Evolutionary conservation across 371 early-diverging fungal species (phyloP), one percentile per base, ranked within the genome.

Genomic region (Hamiltosporidium tvaerminnensis): DNA sequence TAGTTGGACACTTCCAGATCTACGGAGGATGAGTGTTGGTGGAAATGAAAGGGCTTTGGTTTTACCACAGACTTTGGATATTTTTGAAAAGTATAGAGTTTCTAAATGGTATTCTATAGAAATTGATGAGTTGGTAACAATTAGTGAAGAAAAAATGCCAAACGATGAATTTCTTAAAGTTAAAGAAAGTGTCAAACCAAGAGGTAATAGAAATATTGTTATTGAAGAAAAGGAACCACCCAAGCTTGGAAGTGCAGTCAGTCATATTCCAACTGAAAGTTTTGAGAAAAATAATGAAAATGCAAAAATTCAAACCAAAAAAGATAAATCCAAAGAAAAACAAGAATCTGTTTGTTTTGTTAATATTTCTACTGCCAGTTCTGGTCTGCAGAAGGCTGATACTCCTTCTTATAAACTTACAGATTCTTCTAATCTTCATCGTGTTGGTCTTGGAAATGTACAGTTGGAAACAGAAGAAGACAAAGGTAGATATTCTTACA

Each of bases 1-100:
- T 57, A 59, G 33, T 30, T 70, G 69, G 74, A 64, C 4, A 12
- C n/a, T 59, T 32, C 57, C 58, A 33, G 73, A 73, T 38, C 39
- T 73, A 34, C n/a, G 69, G 34, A 44, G 69, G 32, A 48, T 73
- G 47, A 57, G 50, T 56, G 66, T 66, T 12, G 60, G 64, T 41
- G 73, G 73, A 37, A 73, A 73, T 53, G 48, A 59, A 56, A 53
- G 47, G 10, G 48, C 49, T 9, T 37, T 63, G n/a, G 44, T 57
- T 33, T 36, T 70, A 23, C 49, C 56, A 10, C 23, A 23, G 23
- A 39, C 36, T 38, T 16, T 34, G 44, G 64, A 67, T 58, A n/a
- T 68, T 47, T 23, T n/a, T 3, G 3, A 47, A 12, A 72, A 68
- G 53, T 72, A 72, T 47, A 54, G 47, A 57, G 57, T 65, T 33